Conservation (phyloP, 2,329 filamentous ascomycete genomes). For the Rhinocladiella similis region DNA sequence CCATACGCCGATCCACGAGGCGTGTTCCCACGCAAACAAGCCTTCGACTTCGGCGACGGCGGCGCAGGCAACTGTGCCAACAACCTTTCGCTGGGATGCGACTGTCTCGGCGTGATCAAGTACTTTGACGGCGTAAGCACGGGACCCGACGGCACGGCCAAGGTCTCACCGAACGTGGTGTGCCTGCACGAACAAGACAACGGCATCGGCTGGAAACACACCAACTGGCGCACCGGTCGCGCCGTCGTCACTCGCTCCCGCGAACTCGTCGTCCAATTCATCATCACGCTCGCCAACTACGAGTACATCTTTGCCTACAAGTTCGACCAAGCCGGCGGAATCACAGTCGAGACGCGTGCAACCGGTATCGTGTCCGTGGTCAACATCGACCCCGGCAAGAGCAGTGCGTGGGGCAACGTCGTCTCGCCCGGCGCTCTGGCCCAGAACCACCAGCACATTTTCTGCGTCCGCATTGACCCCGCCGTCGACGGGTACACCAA, state of each 20-base stretch:
- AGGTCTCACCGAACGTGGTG: slow-evolving; percentile 59
- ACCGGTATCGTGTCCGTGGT: slow-evolving; percentile 67
- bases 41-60: slow-evolving; percentile 71
- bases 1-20: slow-evolving; percentile 66
- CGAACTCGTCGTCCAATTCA: slow-evolving; percentile 66
- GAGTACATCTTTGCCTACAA: slow-evolving; percentile 68
- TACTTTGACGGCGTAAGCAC: slow-evolving; percentile 62
- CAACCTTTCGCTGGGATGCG: slow-evolving; percentile 66
- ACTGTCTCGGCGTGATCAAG: slow-evolving; percentile 68
- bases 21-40: slow-evolving; percentile 68
- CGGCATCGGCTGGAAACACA: slow-evolving; percentile 70
- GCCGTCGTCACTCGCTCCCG: slow-evolving; percentile 63
- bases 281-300: slow-evolving; percentile 70
- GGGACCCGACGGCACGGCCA: slow-evolving; percentile 53
- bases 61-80: slow-evolving; percentile 68
- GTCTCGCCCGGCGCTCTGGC: slow-evolving; percentile 66
- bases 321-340: slow-evolving; percentile 63
- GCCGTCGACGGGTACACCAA: slow-evolving; percentile 60
- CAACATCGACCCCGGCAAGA: slow-evolving; percentile 59
- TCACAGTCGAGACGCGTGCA: slow-evolving; percentile 62
- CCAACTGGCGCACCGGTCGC: slow-evolving; percentile 64
- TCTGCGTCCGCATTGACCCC: slow-evolving; percentile 65
- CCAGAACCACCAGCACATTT: slow-evolving; percentile 71
- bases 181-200: slow-evolving; percentile 71
- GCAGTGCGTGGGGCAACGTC: slow-evolving; percentile 59